These are phyloP conservation scores for Camelina neglecta DNA, from an alignment of 345 rosid species.

Conservation along the genomic window DNA sequence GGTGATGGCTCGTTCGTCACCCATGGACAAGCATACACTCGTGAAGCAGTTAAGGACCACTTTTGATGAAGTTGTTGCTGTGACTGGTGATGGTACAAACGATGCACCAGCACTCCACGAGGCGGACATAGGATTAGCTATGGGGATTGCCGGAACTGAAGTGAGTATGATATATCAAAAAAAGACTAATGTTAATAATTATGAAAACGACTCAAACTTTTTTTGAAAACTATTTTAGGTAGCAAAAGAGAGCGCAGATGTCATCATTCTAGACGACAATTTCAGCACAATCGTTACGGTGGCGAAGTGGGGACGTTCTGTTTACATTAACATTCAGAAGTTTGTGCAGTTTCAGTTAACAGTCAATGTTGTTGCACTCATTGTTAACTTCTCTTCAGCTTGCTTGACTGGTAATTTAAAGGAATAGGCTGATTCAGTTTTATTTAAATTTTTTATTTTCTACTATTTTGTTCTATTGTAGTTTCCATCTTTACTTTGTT, in stretches of 20 bases:
- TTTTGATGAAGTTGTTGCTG: slow-evolving; percentile 84
- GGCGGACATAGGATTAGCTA: slow-evolving; percentile 93
- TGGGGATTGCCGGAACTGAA: slow-evolving; percentile 98
- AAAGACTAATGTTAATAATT: neutral
- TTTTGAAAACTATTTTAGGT: slow-evolving; percentile 48
- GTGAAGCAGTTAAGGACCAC: slow-evolving; percentile 84
- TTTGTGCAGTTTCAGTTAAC: slow-evolving; percentile 96
- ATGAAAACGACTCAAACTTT: neutral
- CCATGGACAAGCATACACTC: slow-evolving; percentile 84
- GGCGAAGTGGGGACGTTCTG: slow-evolving; percentile 94
- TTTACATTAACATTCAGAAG: slow-evolving; percentile 87
- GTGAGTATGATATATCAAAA: slow-evolving; percentile 40
- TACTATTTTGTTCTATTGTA: neutral
- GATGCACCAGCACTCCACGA: slow-evolving; percentile 98
- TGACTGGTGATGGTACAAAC: slow-evolving; percentile 94
- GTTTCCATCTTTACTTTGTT: neutral
- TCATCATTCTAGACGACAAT: slow-evolving; percentile 87
- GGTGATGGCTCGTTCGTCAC: slow-evolving; percentile 98
- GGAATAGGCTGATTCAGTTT: neutral
- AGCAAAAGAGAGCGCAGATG: slow-evolving; percentile 97
- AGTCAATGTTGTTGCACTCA: slow-evolving; percentile 81
- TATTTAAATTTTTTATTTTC: neutral
- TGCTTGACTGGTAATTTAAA: slow-evolving; percentile 71
- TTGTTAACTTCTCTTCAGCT: slow-evolving; percentile 92
- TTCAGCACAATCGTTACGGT: slow-evolving; percentile 94